phyloP scores from a whole-genome alignment of 129 eudicot genomes.

The Tagetes erecta region DNA sequence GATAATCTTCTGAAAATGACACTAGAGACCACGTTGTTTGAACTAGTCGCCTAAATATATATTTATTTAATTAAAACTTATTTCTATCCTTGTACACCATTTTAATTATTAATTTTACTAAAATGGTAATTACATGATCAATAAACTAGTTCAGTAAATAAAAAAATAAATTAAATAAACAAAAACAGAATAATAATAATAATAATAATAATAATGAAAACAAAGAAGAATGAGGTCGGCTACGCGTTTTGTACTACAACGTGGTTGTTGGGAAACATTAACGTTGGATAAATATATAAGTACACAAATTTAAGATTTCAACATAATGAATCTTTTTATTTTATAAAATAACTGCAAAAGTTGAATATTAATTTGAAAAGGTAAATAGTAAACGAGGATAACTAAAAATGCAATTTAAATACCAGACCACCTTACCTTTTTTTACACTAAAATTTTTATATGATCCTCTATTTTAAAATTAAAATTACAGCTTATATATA shows the following conservation, averaged over 20 bases:
- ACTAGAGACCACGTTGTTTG: conserved; percentile 2
- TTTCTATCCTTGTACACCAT: too few relatives aligned
- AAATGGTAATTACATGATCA: neutral
- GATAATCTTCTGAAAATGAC: neutral
- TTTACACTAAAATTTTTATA: neutral
- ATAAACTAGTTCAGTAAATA: neutral
- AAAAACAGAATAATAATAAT: neutral
- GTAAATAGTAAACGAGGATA: neutral
- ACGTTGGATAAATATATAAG: neutral
- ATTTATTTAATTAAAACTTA: neutral
- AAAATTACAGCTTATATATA: neutral
- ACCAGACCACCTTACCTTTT: too few relatives aligned
- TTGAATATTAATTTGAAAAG: neutral
- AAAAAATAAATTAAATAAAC: neutral
- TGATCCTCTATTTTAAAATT: neutral
- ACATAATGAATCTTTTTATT: neutral
- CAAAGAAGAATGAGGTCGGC: conserved; percentile 1
- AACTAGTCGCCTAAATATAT: neutral
- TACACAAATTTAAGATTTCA: neutral
- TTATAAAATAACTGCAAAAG: neutral
- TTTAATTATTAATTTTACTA: too few relatives aligned
- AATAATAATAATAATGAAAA: neutral
- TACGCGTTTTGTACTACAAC: conserved; percentile 6
- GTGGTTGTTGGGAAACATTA: conserved; percentile 11
- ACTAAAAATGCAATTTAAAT: too few relatives aligned